Conservation (phyloP, 805 yeast genomes). For the Clavispora asparagi region DNA sequence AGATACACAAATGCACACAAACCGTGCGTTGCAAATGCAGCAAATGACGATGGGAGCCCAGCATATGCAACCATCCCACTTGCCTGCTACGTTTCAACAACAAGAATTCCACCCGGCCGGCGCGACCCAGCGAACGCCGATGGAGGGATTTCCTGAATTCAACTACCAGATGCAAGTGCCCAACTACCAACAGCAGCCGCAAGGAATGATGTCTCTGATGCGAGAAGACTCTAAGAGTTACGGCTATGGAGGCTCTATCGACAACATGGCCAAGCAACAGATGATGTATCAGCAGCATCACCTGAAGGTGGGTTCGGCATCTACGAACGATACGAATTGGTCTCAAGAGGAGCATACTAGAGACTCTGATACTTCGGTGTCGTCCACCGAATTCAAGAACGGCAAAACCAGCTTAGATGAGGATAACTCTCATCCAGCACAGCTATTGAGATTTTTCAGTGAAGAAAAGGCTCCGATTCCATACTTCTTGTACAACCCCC, state of each 20-base stretch:
- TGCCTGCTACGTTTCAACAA: conserved; percentile 21
- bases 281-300: conserved; percentile 8
- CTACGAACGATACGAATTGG: conserved; percentile 42
- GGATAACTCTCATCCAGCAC: conserved; percentile 35
- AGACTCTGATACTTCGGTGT: conserved; percentile 37
- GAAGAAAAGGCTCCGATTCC: conserved; percentile 50
- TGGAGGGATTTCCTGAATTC: conserved; percentile 1
- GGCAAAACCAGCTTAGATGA: conserved; percentile 41
- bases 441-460: conserved; percentile 37
- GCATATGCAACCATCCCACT: conserved; percentile 52
- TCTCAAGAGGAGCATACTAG: conserved; percentile 35
- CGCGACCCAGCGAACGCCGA: not conserved
- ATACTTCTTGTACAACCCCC: conserved; percentile 57
- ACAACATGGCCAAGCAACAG: conserved; percentile 11
- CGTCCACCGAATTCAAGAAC: conserved; percentile 10
- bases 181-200: not conserved
- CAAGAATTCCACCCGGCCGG: conserved; percentile 17
- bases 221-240: not conserved
- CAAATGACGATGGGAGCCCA: conserved; percentile 51
- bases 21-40: conserved; percentile 31
- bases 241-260: conserved; percentile 3
- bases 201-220: not conserved
- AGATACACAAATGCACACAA: conserved; percentile 4
- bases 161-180: conserved; percentile 3
- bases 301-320: conserved; percentile 17